Evolutionary conservation across 2,329 filamentous ascomycete species (phyloP).

Genomic region (Aureobasidium pullulans): DNA sequence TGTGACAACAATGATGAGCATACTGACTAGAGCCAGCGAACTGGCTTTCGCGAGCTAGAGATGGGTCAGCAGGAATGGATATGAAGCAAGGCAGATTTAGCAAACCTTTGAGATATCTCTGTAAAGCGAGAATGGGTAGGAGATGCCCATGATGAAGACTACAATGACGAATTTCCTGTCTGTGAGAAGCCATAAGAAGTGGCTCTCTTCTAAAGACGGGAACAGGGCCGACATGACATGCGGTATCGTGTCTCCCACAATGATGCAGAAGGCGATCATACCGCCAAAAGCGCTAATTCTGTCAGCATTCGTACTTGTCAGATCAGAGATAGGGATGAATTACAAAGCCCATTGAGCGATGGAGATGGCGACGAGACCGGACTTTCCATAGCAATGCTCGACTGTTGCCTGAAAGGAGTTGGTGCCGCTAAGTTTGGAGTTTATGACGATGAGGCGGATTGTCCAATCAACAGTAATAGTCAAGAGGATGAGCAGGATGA

Average conservation of each 20-base stretch:
- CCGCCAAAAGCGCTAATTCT: slow-evolving; percentile 74
- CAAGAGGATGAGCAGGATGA: slow-evolving; percentile 67
- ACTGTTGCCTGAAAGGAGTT: slow-evolving; percentile 95
- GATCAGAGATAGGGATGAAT: slow-evolving; percentile 19
- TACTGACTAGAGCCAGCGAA: slow-evolving; percentile 84
- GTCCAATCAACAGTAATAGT: slow-evolving; percentile 94
- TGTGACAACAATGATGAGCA: slow-evolving; percentile 81
- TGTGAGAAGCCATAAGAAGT: slow-evolving; percentile 74
- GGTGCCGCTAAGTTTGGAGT: slow-evolving; percentile 90
- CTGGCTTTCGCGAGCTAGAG: slow-evolving; percentile 85
- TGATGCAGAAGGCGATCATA: slow-evolving; percentile 97
- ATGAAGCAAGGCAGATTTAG: neutral
- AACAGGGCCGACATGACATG: slow-evolving; percentile 79
- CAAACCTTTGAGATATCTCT: slow-evolving; percentile 91
- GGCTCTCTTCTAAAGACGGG: slow-evolving; percentile 62
- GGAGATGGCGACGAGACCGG: slow-evolving; percentile 81
- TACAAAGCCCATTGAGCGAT: slow-evolving; percentile 91
- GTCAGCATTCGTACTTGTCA: neutral
- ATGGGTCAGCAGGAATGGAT: neutral
- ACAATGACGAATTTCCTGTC: slow-evolving; percentile 78
- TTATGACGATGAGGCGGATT: slow-evolving; percentile 91
- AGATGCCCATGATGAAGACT: slow-evolving; percentile 78
- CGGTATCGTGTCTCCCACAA: slow-evolving; percentile 93
- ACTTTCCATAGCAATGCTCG: slow-evolving; percentile 85
- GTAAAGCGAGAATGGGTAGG: slow-evolving; percentile 87